Base-by-base conservation (phyloP, 805 yeast genomes). In the Metschnikowia anglica region DNA sequence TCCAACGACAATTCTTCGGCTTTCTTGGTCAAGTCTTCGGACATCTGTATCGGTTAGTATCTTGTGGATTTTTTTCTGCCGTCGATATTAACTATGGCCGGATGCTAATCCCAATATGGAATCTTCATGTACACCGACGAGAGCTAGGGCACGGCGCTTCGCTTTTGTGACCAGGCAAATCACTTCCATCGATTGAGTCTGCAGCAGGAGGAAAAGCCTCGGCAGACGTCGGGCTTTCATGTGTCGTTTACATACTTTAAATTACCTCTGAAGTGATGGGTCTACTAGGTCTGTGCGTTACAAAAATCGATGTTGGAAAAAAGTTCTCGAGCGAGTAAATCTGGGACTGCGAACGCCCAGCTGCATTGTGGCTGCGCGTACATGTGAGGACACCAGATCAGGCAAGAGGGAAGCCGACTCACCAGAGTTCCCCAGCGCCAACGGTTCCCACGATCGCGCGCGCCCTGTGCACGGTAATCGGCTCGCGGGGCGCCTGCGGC, bases 1-100 rank as follows among this genome's bases (percentile, higher is more conserved):
- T 67, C 71, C 56, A 73, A 64, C 13, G 69, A 55, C 58, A 73
- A 66, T 27, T 66, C 71, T 55, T 70, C 75, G 45, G 76, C 66
- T 61, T 72, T 58, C 51, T 61, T 61, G 51, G 67, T 56, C 58
- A 73, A 65, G 59, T 72, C 75, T 58, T 68, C 74, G 51, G 75
- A 62, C 74, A 70, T 70, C 59, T 55, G 20, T 3, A 25, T 24
- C 20, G 20, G 54, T 51, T 51, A 51, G 53, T 51, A 43, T 19
- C 23, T 5, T 21, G 5, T 9, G 5, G 17, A 11, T 6, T 17
- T 17, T 31, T 10, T 25, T 25, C 25, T 23, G 7, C 25, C 10
- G 25, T 23, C 7, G 10, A 23, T 10, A 10, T 7, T 8, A 8
- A 8, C 25, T 25, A 11, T 25, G 28, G 10, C n/a, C n/a, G 28